Evolutionary conservation across 148 eudicot species (phyloP), one percentile per base, ranked within the genome.

Genomic region (Agrostemma githago): DNA sequence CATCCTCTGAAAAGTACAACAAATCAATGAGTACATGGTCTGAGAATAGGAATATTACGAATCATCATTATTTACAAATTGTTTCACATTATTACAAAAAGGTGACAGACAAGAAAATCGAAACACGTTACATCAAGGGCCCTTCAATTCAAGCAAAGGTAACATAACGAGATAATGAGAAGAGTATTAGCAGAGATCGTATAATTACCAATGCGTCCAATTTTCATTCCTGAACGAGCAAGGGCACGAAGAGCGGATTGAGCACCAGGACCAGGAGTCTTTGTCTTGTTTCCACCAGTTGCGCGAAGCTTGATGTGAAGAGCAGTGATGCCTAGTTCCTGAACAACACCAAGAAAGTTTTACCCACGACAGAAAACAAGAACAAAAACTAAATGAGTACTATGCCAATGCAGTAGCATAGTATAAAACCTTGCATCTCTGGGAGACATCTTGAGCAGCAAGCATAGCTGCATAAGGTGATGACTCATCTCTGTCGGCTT

Each of bases 401-500:
- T 46, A 48, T 2, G 5, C 20, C 4, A 6, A 10, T 21, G 17
- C 1, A 20, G 58, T 14, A 46, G 53, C 17, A 64, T 5, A 53
- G 61, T 26, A 53, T 4, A 17, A 5, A 51, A 70, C 72, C 72
- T 90, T 90, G 96, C 92, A 88, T 68, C 96, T 78, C 42, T 79
- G 83, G 2, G 96, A 41, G 62, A 88, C 89, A 79, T 86, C 96
- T 73, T 90, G 96, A 16, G 96, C 92, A 40, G 96, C 96, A 88
- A 90, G 92, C 96, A 90, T 90, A 74, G 96, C 96, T 5, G 96
- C 96, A 83, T 90, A 90, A 15, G 96, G 96, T 43, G 96, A 90
- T 9, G 96, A 90, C 72, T 90, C 96, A 78, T 90, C 96, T 46
- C 96, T 82, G 70, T 90, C 92, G 43, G 96, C 96, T 71, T 90